Conservation (phyloP, 139 green algal genomes). For the Chlorokybus atmophyticus region DNA sequence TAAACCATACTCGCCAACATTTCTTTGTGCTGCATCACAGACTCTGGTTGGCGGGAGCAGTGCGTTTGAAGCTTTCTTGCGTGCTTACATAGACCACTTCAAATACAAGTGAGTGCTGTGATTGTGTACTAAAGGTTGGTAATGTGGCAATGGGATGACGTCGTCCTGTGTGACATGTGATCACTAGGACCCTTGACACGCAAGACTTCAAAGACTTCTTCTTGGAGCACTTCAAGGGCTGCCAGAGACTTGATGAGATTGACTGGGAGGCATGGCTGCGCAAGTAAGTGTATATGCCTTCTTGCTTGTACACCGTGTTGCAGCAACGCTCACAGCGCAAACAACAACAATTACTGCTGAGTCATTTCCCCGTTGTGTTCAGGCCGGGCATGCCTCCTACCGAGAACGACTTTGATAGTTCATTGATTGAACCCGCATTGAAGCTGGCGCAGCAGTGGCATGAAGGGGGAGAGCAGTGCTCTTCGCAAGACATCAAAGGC, state of each 20-base stretch:
- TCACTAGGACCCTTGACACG: neutral
- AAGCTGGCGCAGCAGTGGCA: neutral
- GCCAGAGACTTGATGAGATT: neutral
- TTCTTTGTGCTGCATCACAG: neutral
- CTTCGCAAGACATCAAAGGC: too few species aligned
- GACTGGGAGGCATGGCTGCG: neutral
- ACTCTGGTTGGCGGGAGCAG: neutral
- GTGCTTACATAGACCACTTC: constrained; percentile 40
- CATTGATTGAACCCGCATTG: neutral
- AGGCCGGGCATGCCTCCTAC: neutral
- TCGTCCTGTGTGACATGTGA: neutral
- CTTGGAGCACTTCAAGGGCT: constrained; percentile 9
- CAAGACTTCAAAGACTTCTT: constrained; percentile 52
- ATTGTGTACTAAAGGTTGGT: constrained; percentile 7
- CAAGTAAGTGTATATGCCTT: too few species aligned
- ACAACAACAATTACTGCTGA: too few species aligned
- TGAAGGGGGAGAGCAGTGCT: neutral
- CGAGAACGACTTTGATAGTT: neutral
- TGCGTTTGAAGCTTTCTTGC: constrained; percentile 57
- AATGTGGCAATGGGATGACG: neutral
- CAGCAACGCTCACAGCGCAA: too few species aligned
- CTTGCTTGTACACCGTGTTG: too few species aligned
- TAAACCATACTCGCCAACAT: neutral
- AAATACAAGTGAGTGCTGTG: neutral
- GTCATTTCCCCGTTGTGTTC: too few species aligned